phyloP scores from a whole-genome alignment of 202 grass and related monocot genomes.

The Sporobolus alterniflorus region DNA sequence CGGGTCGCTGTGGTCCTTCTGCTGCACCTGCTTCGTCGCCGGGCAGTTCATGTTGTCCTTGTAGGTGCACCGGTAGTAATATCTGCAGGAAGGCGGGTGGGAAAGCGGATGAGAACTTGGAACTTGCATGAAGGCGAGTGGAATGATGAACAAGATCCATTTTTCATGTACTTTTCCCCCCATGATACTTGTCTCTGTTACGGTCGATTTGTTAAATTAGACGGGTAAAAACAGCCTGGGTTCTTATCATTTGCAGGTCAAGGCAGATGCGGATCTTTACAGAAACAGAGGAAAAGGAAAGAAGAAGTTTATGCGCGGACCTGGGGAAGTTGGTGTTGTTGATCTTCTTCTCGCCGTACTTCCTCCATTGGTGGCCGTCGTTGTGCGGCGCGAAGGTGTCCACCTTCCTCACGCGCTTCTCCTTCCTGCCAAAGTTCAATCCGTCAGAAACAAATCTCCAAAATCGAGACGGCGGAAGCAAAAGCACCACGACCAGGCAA shows the following conservation, averaged over 20 bases:
- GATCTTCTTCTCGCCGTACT: constrained; percentile 92
- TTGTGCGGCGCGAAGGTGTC: constrained; percentile 71
- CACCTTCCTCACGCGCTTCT: constrained; percentile 57
- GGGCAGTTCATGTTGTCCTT: constrained; percentile 69
- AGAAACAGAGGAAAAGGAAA: neutral
- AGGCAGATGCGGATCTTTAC: neutral
- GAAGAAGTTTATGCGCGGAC: constrained; percentile 2
- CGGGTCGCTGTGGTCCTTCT: constrained; percentile 71
- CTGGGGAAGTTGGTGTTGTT: constrained; percentile 70
- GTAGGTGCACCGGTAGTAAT: constrained; percentile 81
- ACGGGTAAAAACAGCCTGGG: neutral
- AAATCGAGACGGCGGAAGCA: neutral
- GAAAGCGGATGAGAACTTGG: neutral
- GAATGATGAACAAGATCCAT: constrained; percentile 7
- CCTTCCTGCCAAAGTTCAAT: constrained; percentile 46
- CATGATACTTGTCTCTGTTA: neutral
- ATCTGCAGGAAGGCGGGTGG: constrained; percentile 24
- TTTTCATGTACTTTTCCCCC: neutral
- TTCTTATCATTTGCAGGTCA: neutral
- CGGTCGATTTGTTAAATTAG: neutral
- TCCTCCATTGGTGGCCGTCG: constrained; percentile 79
- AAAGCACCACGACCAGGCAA: neutral
- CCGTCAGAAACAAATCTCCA: constrained; percentile 8
- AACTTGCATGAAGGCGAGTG: neutral
- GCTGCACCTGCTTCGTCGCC: constrained; percentile 75